A percentile compares a stretch with the other conserved stretches of the same genome.
phyloP scores from a whole-genome alignment of 192 early-diverging fungal species.

The Backusella psychrophila region DNA sequence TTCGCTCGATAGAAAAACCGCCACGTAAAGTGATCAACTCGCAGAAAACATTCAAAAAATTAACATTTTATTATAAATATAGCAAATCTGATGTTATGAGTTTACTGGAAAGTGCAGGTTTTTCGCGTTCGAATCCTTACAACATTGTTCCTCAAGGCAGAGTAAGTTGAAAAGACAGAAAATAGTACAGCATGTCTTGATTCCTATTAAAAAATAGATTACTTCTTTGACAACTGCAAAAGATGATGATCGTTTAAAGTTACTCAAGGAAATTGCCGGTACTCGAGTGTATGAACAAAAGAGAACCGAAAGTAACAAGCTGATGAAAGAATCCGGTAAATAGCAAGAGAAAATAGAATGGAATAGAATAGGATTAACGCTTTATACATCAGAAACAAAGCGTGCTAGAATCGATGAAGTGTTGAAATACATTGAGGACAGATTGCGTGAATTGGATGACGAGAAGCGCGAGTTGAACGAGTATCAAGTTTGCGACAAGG shows the following conservation, averaged over 20 bases:
- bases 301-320: slow-evolving; percentile 84
- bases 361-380: no score
- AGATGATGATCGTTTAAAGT: slow-evolving; percentile 81
- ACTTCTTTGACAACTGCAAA: slow-evolving; percentile 93
- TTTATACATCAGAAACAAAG: slow-evolving; percentile 60
- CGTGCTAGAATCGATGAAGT: slow-evolving; percentile 88
- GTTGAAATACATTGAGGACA: slow-evolving; percentile 83
- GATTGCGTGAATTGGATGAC: slow-evolving; percentile 84
- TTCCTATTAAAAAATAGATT: slow-evolving; percentile 49
- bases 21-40: slow-evolving; percentile 54
- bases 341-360: not conserved
- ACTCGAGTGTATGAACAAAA: slow-evolving; percentile 94
- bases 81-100: slow-evolving; percentile 93
- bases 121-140: slow-evolving; percentile 96
- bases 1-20: slow-evolving; percentile 90
- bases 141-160: slow-evolving; percentile 98
- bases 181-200: not conserved
- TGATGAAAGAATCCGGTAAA: slow-evolving; percentile 88
- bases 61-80: not conserved
- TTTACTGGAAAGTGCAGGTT: slow-evolving; percentile 93
- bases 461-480: slow-evolving; percentile 93
- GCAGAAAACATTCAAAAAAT: not conserved
- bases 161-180: slow-evolving; percentile 41
- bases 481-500: slow-evolving; percentile 84
- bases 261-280: slow-evolving; percentile 98